Base-by-base conservation (phyloP, 805 yeast species). In the Saccharomycopsis sp. region DNA sequence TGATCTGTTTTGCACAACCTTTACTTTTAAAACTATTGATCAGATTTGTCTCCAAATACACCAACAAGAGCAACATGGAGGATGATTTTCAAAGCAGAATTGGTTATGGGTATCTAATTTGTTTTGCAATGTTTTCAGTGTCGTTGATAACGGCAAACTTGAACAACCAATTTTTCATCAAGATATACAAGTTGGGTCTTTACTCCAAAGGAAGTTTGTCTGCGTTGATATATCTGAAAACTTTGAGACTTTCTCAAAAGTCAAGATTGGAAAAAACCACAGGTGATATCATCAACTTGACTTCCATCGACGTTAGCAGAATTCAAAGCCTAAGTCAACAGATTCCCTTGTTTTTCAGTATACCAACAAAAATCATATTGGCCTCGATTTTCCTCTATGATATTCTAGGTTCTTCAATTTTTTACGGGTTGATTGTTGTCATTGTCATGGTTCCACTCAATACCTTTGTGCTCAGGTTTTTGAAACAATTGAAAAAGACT, bases 241-340 rank as follows among this genome's bases (percentile, higher is more conserved):
- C 88, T 0, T 64, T 86, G 43, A 65, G 57, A 18, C 60, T 87
- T 12, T 76, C 94, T 2, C 70, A 75, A 5, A 78, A 75, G 36
- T 73, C 85, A 4, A 69, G 78, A 46, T 66, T 67, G 21, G 64
- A 68, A n/a, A 63, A 69, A 48, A 61, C 85, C 2, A 71, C 88
- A 2, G 94, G 94, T 49, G 94, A 83, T 49, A 81, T 86, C 39
- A 70, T 85, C 48, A 85, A 83, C 52, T 67, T 80, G 52, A 71
- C 83, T 67, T 72, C 89, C n/a, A 86, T 82, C 23, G 95, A 86
- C 62, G 77, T 82, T 8, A 63, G 63, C 38, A 65, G 81, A 48
- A 61, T 85, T 23, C 82, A 77, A 53, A 75, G 73, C 26, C 59
- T 81, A 39, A 58, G 73, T 15, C 65, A 65, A 35, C 68, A 71